These are phyloP conservation scores for Candida endomychidarum DNA, from an alignment of 805 yeast species.

Conservation along the genomic window DNA sequence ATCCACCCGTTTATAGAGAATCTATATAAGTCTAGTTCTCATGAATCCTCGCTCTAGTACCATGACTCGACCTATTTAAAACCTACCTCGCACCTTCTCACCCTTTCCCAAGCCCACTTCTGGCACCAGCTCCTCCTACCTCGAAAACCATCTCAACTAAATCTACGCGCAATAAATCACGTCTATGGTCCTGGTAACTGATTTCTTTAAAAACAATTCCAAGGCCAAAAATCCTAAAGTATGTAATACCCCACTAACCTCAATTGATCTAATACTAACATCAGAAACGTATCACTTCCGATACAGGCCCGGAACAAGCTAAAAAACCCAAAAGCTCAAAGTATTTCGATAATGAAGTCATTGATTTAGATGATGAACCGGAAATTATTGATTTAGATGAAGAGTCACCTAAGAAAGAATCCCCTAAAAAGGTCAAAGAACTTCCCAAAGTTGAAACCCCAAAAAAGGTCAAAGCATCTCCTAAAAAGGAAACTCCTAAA, in stretches of 20 bases:
- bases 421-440: background rate
- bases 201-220: constrained; percentile 13
- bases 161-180: background rate
- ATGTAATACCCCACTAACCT: constrained; percentile 3
- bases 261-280: constrained; percentile 8
- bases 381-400: constrained; percentile 17
- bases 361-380: constrained; percentile 13
- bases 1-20: too few relatives aligned
- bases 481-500: constrained; percentile 6
- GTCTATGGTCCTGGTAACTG: constrained; percentile 17
- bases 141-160: too few relatives aligned
- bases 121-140: too few relatives aligned
- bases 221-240: constrained; percentile 3
- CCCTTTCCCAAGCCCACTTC: too few relatives aligned
- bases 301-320: background rate
- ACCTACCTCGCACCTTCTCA: too few relatives aligned
- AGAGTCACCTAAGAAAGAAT: constrained; percentile 16
- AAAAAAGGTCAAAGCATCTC: constrained; percentile 3
- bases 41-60: too few relatives aligned
- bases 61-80: too few relatives aligned
- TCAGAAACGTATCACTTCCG: constrained; percentile 1
- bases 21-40: too few relatives aligned
- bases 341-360: constrained; percentile 14
- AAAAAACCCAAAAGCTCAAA: constrained; percentile 11
- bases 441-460: constrained; percentile 6